Evolutionary conservation across 208 protist genomes (phyloP).

Genomic region (Acanthamoeba triangularis): DNA sequence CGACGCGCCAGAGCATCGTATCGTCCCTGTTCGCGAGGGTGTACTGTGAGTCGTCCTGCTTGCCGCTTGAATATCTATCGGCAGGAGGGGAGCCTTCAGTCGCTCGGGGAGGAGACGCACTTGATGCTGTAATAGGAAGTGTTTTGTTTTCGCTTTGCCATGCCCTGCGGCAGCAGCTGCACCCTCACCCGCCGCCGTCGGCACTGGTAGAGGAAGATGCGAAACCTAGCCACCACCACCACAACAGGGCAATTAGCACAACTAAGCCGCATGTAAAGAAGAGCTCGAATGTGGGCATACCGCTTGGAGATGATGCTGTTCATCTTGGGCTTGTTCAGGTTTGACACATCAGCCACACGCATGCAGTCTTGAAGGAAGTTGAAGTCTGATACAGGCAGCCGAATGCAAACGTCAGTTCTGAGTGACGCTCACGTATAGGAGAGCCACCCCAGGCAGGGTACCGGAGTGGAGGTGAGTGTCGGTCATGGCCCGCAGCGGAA

Average conservation of each 20-base stretch:
- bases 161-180: slow-evolving; percentile 41
- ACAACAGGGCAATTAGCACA: background rate
- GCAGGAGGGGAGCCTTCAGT: background rate
- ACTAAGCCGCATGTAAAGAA: background rate
- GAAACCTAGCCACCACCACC: background rate
- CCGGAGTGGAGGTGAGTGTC: slow-evolving; percentile 35
- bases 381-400: background rate
- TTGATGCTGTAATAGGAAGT: slow-evolving; percentile 61
- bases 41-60: background rate
- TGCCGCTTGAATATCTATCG: too few species aligned
- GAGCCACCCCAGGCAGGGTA: background rate
- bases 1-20: slow-evolving; percentile 49
- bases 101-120: background rate
- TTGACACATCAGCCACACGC: slow-evolving; percentile 16
- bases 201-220: slow-evolving; percentile 35
- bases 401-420: too few species aligned
- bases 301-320: slow-evolving; percentile 52
- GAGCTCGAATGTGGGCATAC: background rate
- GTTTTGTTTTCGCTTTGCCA: slow-evolving; percentile 62
- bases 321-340: slow-evolving; percentile 32
- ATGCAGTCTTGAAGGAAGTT: slow-evolving; percentile 72
- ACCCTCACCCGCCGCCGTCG: slow-evolving; percentile 1
- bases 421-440: too few species aligned
- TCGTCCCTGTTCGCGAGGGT: background rate
- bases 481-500: slow-evolving; percentile 34